Conservation (phyloP, 2,329 filamentous ascomycete species). For the Phyllachora maydis region DNA sequence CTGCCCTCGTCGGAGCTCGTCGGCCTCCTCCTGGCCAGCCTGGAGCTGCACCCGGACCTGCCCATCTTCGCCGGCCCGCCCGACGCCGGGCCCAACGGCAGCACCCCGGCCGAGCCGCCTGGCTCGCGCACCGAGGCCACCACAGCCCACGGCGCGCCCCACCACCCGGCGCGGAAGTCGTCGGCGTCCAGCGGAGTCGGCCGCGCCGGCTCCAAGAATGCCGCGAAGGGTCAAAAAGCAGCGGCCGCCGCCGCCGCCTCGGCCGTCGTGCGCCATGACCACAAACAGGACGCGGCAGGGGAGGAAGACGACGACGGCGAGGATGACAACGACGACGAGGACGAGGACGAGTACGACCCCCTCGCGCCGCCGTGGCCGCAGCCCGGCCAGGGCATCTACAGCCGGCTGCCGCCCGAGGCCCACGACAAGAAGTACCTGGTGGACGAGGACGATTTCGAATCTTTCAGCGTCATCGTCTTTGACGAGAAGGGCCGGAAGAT, state of each 20-base stretch:
- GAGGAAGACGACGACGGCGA: too few relatives aligned
- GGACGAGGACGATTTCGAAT: conserved; percentile 10
- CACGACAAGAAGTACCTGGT: conserved; percentile 8
- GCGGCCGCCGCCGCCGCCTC: too few relatives aligned
- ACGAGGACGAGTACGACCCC: conserved; percentile 9
- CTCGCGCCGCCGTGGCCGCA: conserved; percentile 10
- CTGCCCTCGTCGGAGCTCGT: conserved; percentile 42
- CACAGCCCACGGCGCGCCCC: too few relatives aligned
- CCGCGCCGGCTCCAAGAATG: too few relatives aligned
- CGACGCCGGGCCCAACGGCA: conserved; percentile 7
- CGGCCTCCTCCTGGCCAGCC: conserved; percentile 40
- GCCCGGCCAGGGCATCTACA: conserved; percentile 10
- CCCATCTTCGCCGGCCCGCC: too few relatives aligned
- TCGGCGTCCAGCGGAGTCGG: too few relatives aligned
- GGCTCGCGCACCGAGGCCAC: too few relatives aligned
- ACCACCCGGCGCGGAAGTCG: too few relatives aligned
- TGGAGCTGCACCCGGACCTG: conserved; percentile 39
- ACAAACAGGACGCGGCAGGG: too few relatives aligned
- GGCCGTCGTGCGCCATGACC: too few relatives aligned
- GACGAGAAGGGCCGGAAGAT: conserved; percentile 10
- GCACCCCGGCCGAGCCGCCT: conserved; percentile 9
- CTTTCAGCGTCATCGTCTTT: conserved; percentile 10
- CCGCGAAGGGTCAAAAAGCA: too few relatives aligned
- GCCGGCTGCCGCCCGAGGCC: conserved; percentile 7
- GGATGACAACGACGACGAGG: conserved; percentile 5